Percentiles rank a stretch among this genome's conserved stretches.
These are phyloP conservation scores for Lunularia cruciata DNA, from an alignment of 225 moss, liverwort and hornwort species.

Conservation along the genomic window DNA sequence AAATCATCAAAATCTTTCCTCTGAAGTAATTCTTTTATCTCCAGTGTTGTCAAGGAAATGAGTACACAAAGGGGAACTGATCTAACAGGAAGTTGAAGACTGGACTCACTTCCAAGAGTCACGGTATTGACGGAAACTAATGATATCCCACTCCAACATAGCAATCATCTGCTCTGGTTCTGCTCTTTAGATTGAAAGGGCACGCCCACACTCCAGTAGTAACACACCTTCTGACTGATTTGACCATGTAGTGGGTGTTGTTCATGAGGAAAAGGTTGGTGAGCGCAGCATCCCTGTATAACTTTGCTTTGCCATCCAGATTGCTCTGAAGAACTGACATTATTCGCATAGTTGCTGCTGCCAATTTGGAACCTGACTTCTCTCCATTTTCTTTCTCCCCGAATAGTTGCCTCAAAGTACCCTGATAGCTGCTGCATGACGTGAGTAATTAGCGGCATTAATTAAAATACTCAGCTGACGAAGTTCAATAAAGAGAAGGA, in stretches of 20 bases:
- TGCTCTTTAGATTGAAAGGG: too few relatives aligned
- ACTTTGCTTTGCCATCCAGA: slow-evolving; percentile 75
- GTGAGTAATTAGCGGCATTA: slow-evolving; percentile 17
- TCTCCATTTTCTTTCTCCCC: slow-evolving; percentile 44
- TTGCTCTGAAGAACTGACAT: slow-evolving; percentile 75
- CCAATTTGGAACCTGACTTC: slow-evolving; percentile 52
- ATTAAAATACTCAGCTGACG: background rate
- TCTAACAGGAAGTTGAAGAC: too few relatives aligned
- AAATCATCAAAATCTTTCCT: too few relatives aligned
- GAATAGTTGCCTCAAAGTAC: slow-evolving; percentile 67
- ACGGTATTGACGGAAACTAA: too few relatives aligned
- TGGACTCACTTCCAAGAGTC: too few relatives aligned
- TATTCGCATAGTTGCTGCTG: slow-evolving; percentile 66
- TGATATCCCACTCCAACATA: too few relatives aligned
- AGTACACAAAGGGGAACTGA: too few relatives aligned
- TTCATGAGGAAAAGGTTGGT: slow-evolving; percentile 86
- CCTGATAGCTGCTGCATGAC: slow-evolving; percentile 62
- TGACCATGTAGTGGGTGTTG: slow-evolving; percentile 86
- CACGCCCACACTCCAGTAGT: background rate
- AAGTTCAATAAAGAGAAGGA: background rate
- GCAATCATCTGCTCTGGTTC: too few relatives aligned
- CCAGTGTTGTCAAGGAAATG: too few relatives aligned
- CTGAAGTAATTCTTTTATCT: too few relatives aligned
- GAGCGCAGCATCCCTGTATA: slow-evolving; percentile 73
- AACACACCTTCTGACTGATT: slow-evolving; percentile 65